Base-by-base conservation (phyloP, 306 rosid genomes). In the Arachis hypogaea region DNA sequence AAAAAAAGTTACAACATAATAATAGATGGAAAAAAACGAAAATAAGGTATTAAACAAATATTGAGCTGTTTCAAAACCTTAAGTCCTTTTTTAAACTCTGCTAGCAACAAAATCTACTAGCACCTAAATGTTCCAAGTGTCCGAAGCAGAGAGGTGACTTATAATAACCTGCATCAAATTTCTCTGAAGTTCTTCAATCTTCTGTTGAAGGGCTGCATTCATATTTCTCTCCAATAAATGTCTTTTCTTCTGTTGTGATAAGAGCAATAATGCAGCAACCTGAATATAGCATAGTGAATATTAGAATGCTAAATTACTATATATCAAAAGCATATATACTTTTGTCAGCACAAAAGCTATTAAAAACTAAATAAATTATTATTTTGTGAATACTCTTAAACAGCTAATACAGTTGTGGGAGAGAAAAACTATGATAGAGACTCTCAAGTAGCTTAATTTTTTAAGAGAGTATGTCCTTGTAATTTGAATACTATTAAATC, bases 211-310 rank as follows among this genome's bases (percentile, higher is more conserved):
- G 74, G 96, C 92, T 40, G 79, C 82, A 70, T 66, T 86, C 77
- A 92, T 95, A 88, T 94, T 89, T 77, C 88, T 87, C 81, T 92
- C 96, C 68, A 94, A 83, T 65, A 89, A 74, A 83, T 92, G 78
- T 71, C 99, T 88, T 83, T 92, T 97, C 50, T 94, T 97, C 78
- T 94, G 92, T 86, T 94, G 99, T 16, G 99, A 94, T 59, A 94
- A 81, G 78, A 89, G 96, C 82, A 94, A 79, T 73, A 92, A 76
- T 50, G 92, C 74, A 64, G 78, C 78, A 79, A 94, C 98, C 99
- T 94, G 88, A 64, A 61, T 33, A 75, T 60, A 71, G 76, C 74
- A 78, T 45, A 36, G 50, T 36, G 63, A 73, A 69, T 63, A 67
- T 59, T 42, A 69, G 50, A 29, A 45, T 43, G 54, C 62, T 29